Evolutionary conservation across 768 basidiomycete species (phyloP), one percentile per base, ranked within the genome.

Genomic region (Austroboletus festivus): DNA sequence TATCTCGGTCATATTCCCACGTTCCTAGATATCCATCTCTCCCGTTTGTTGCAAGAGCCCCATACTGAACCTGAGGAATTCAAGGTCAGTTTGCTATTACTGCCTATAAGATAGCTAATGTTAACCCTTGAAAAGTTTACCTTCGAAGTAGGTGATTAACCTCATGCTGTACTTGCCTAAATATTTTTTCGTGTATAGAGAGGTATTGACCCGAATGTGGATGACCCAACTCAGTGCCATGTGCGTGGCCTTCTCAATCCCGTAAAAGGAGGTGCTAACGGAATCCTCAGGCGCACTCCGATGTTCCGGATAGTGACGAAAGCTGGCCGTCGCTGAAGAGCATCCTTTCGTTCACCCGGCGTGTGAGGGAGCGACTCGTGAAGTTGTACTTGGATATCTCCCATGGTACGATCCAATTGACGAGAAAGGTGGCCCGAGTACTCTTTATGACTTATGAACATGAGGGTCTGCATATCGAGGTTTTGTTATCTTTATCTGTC

Each of bases 181-280:
- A 42, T 40, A 41, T 50, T 34, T 37, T 34, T 20, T 45, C 39
- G 46, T 56, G 58, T 16, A 67, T 64, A 94, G 84, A 82, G 96
- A 31, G 96, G 96, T 8, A 95, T 99, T 57, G 96, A 98, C 56
- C 96, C 96, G 0, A 82, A 86, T 58, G 93, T 98, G 21, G 89
- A 96, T 51, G 89, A 96, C 59, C 91, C 93, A 0, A 82, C 79
- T 4, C 71, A 84, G 63, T 89, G 89, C 53, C 93, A 97, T 62
- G 91, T 93, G 67, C 44, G 84, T 68, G 19, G 4, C 38, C 7
- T 20, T 28, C 24, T 37, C 23, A 9, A 23, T 42, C 40, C n/a
- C n/a, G n/a, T n/a, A n/a, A n/a, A n/a, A n/a, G n/a, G n/a, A 38
- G 28, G 23, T 24, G 21, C 19, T 45, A n/a, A 59, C 19, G 16